These are phyloP conservation scores for Viridothelium virens DNA, from an alignment of 495 filamentous ascomycete species.

Conservation along the genomic window DNA sequence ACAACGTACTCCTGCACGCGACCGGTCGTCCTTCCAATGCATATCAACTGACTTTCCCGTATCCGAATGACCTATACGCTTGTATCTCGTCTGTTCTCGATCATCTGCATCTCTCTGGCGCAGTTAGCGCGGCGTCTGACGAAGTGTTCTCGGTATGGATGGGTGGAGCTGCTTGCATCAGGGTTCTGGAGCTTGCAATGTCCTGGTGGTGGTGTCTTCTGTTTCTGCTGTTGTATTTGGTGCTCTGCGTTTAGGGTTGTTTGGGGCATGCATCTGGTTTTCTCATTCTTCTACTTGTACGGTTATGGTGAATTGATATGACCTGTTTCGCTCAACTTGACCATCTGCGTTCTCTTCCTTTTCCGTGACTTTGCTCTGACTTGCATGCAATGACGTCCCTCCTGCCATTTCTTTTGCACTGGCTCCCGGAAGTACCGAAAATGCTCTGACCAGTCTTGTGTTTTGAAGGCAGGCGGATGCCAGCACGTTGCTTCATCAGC, in stretches of 20 bases:
- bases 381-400: too few relatives aligned
- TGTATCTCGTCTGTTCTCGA: not conserved
- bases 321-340: not conserved
- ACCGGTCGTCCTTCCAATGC: not conserved
- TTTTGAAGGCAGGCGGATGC: too few relatives aligned
- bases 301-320: not conserved
- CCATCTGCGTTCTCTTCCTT: not conserved
- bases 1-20: not conserved
- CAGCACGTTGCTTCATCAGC: too few relatives aligned
- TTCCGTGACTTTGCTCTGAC: not conserved
- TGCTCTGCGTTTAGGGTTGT: not conserved
- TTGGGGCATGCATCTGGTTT: not conserved
- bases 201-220: not conserved
- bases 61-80: not conserved
- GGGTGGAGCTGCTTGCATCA: not conserved
- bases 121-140: not conserved
- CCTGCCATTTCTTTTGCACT: too few relatives aligned
- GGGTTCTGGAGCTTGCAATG: slow-evolving; percentile 2
- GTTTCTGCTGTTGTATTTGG: not conserved
- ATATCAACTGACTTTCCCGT: not conserved
- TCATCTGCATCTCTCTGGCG: not conserved
- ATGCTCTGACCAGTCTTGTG: too few relatives aligned
- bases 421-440: too few relatives aligned
- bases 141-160: not conserved
- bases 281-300: not conserved